Percentiles rank a stretch among this genome's conserved stretches.
These are phyloP conservation scores for Avena sativa DNA, from an alignment of 176 grass and related monocot species.

Conservation along the genomic window DNA sequence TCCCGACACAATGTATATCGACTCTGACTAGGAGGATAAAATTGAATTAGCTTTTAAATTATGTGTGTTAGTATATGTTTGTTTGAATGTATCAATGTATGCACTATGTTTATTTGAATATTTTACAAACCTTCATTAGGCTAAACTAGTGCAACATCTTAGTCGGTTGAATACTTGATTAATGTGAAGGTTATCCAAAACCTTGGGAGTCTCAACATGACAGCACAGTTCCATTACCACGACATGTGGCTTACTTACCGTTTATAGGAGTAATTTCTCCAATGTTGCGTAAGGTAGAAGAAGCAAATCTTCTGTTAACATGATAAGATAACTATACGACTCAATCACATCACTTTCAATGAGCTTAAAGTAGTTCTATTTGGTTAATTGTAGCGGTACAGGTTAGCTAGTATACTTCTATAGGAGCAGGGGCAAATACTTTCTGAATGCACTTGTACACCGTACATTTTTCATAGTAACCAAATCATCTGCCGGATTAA, in stretches of 20 bases:
- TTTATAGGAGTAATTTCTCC: background rate
- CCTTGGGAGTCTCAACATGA: background rate
- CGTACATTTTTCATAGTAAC: background rate
- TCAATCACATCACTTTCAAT: background rate
- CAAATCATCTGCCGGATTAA: background rate
- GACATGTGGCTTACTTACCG: conserved; percentile 45
- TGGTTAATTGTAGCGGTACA: too few species aligned
- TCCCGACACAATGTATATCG: too few species aligned
- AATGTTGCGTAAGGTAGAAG: background rate
- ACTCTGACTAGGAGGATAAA: too few species aligned
- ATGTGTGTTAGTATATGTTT: too few species aligned
- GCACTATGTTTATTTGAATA: too few species aligned
- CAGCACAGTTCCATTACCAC: background rate
- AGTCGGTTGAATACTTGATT: background rate
- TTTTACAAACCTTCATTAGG: too few species aligned
- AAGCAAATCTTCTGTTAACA: too few species aligned
- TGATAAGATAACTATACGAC: background rate
- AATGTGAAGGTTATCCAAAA: conserved; percentile 9
- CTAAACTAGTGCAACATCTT: background rate
- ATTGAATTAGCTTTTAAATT: too few species aligned
- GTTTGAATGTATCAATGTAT: too few species aligned
- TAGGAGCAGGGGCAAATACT: background rate
- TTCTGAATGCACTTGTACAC: background rate
- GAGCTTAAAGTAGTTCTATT: background rate
- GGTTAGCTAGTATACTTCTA: background rate